These are phyloP conservation scores for Termitomyces sp. DNA, from an alignment of 768 basidiomycete species.

Conservation along the genomic window DNA sequence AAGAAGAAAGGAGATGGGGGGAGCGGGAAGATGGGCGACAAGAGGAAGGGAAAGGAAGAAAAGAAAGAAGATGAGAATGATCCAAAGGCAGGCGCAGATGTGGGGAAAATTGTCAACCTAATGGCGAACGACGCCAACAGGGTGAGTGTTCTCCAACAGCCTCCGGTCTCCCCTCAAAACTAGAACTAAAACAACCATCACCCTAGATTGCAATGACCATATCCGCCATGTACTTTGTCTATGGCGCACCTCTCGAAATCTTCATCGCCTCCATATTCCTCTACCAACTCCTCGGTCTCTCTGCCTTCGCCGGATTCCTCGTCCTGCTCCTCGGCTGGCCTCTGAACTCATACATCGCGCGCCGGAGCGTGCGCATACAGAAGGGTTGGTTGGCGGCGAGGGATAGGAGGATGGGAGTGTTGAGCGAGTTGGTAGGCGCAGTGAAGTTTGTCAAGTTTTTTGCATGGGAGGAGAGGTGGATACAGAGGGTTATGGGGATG, in stretches of 20 bases:
- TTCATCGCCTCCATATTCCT: slow-evolving; percentile 67
- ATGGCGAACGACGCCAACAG: slow-evolving; percentile 79
- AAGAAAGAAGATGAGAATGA: slow-evolving; percentile 38
- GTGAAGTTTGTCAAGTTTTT: slow-evolving; percentile 84
- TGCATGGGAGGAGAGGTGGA: slow-evolving; percentile 78
- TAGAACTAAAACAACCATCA: background rate
- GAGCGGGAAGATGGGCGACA: background rate
- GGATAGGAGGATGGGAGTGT: slow-evolving; percentile 72
- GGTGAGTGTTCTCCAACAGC: slow-evolving; percentile 19
- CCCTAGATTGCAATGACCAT: slow-evolving; percentile 42
- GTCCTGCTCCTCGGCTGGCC: slow-evolving; percentile 64
- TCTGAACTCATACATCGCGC: slow-evolving; percentile 61
- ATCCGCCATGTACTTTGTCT: slow-evolving; percentile 59
- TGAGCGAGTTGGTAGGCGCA: slow-evolving; percentile 73
- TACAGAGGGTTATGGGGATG: slow-evolving; percentile 54
- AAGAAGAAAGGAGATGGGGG: slow-evolving; percentile 35
- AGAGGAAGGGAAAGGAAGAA: background rate
- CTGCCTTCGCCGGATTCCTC: slow-evolving; percentile 75
- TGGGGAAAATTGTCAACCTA: slow-evolving; percentile 86
- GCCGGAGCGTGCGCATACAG: slow-evolving; percentile 52
- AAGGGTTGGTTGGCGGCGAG: slow-evolving; percentile 54
- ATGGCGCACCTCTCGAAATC: slow-evolving; percentile 76
- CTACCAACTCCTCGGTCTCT: slow-evolving; percentile 64
- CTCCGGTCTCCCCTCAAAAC: background rate
- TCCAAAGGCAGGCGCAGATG: slow-evolving; percentile 73